Base-by-base conservation (phyloP, 768 basidiomycete species). In the Tremella fuciformis region DNA sequence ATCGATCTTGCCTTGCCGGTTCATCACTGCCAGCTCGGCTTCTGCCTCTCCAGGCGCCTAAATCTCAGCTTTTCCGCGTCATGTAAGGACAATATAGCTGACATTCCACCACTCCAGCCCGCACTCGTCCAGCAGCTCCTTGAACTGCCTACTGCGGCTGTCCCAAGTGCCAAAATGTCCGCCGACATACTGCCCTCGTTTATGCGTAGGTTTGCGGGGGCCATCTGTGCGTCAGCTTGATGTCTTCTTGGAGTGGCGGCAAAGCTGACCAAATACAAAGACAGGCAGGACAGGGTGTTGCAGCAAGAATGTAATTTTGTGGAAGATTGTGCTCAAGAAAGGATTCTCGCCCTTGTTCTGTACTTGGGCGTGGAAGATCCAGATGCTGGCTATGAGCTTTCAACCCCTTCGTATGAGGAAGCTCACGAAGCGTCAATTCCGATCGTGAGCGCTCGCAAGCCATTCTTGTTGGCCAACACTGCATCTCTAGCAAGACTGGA, bases 11-110 rank as follows among this genome's bases (percentile, higher is more conserved):
- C 90, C 90, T 42, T 86, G 83, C 3, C 82, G 80, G 66, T 91
- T 92, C 53, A 97, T 80, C 62, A 88, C 86, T 0, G 92, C 92
- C 1, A 97, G 80, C 70, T 94, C 92, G 0, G 92, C 92, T 75
- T 97, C 93, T 0, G 93, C 93, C 77, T 96, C 93, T 16, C 90
- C 91, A 6, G 92, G 92, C 15, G 91, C 81, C 80, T 81, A 38
- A 3, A 34, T 25, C 26, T 38, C 22, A 42, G 48, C 42, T 46
- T 15, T 8, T 46, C 22, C 7, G 7, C 16, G 42, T 22, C 34
- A 8, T 19, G 29, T 52, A 40, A 24, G 1, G 39, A n/a, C 29
- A 37, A 51, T 22, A 24, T 25, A 44, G 21, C 78, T 64, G 41
- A 78, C 92, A 60, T 76, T 75, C 73, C 77, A 78, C 70, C 73